Percentiles rank a stretch among this genome's conserved stretches.
Conservation (phyloP, 352 stramenopile species). For the Pythium aquatile region DNA sequence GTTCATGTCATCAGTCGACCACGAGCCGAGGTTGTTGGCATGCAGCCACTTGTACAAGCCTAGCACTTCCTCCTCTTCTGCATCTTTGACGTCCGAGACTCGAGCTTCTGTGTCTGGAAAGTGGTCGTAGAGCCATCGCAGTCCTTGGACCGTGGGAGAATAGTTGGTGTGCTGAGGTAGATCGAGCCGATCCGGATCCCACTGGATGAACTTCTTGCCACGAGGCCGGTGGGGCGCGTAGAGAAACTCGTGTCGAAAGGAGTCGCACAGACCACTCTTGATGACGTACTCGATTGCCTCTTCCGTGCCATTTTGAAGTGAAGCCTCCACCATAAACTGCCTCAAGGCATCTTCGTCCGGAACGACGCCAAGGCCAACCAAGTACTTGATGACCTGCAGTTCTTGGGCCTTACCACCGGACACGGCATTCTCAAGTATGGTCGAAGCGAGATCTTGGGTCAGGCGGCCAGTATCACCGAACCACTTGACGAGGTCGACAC, state of each 20-base stretch:
- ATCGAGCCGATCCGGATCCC: neutral
- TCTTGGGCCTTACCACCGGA: neutral
- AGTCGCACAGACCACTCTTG: neutral
- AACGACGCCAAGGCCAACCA: neutral
- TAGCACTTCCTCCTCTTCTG: neutral
- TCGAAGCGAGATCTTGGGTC: neutral
- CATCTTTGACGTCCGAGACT: neutral
- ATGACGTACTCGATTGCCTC: neutral
- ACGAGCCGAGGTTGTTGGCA: neutral
- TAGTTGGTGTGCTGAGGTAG: neutral
- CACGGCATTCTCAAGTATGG: neutral
- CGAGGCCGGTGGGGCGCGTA: neutral
- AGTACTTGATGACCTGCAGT: neutral
- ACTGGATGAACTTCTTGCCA: neutral
- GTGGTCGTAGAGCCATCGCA: neutral
- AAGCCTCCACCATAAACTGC: neutral
- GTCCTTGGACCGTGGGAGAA: neutral
- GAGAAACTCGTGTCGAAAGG: neutral
- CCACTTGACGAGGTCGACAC: neutral
- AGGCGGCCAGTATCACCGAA: neutral
- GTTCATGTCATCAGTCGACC: neutral
- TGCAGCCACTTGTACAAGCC: neutral
- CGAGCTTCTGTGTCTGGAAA: neutral
- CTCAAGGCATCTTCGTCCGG: neutral
- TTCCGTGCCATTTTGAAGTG: neutral